Conservation (phyloP, 306 rosid species). For the Morella rubra region DNA sequence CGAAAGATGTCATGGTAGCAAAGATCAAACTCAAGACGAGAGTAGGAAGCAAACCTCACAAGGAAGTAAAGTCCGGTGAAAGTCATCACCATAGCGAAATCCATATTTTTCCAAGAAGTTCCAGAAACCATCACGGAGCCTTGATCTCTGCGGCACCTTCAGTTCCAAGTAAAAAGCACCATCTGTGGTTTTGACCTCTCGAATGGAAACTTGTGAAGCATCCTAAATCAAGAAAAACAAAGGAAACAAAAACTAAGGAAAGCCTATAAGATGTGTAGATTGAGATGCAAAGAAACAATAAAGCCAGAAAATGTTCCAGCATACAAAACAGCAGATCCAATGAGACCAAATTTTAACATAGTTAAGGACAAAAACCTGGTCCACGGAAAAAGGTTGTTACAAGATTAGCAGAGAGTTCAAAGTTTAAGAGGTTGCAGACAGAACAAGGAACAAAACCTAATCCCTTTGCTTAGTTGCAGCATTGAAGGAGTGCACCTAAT, state of each 20-base stretch:
- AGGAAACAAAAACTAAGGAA: not conserved
- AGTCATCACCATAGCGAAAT: conserved; percentile 59
- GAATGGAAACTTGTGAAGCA: conserved; percentile 65
- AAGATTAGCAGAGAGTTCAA: not conserved
- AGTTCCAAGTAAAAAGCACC: conserved; percentile 63
- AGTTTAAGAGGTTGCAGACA: not conserved
- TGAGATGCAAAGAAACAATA: conserved; percentile 3
- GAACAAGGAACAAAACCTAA: not conserved
- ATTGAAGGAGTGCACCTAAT: not conserved
- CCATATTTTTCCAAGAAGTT: conserved; percentile 72
- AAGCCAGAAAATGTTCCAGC: not conserved
- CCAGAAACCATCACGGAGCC: conserved; percentile 53
- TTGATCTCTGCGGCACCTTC: conserved; percentile 51
- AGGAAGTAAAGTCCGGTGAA: conserved; percentile 80
- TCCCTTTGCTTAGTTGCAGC: not conserved
- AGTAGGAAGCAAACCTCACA: conserved; percentile 66
- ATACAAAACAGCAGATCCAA: conserved; percentile 16
- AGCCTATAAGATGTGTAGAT: conserved; percentile 20
- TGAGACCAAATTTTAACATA: conserved; percentile 13
- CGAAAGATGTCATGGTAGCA: conserved; percentile 11
- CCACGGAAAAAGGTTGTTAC: conserved; percentile 15
- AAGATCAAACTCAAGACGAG: conserved; percentile 6
- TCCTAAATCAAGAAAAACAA: conserved; percentile 36
- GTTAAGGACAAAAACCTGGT: not conserved
- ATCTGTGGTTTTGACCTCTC: conserved; percentile 68